Evolutionary conservation across 2,329 filamentous ascomycete species (phyloP).

Genomic region (Nemania sp.): DNA sequence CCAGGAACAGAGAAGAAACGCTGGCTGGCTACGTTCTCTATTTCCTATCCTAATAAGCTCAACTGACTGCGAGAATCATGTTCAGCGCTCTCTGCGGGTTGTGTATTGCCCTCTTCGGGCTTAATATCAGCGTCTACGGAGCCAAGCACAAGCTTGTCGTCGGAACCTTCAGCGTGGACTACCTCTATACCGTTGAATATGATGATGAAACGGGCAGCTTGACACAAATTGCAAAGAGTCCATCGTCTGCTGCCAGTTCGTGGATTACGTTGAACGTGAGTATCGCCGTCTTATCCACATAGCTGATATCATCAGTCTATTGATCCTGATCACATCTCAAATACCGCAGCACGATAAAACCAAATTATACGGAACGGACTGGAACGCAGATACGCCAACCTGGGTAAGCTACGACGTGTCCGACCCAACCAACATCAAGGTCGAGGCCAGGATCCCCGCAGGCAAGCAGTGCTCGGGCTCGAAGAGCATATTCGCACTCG

Average conservation of each 20-base stretch:
- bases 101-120: not conserved
- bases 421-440: constrained; percentile 29
- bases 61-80: too few relatives aligned
- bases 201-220: constrained; percentile 35
- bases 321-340: not conserved
- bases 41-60: too few relatives aligned
- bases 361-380: constrained; percentile 38
- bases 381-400: constrained; percentile 26
- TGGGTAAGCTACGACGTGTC: constrained; percentile 36
- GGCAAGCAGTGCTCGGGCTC: constrained; percentile 27
- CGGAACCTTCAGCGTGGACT: constrained; percentile 36
- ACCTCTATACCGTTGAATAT: constrained; percentile 39
- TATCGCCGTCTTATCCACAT: not conserved
- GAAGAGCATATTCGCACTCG: constrained; percentile 34
- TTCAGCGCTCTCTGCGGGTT: not conserved
- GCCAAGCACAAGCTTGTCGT: constrained; percentile 30
- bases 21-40: too few relatives aligned
- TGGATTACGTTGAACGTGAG: constrained; percentile 40
- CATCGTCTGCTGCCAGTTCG: constrained; percentile 30
- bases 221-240: constrained; percentile 28
- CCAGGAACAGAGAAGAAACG: too few relatives aligned
- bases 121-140: not conserved
- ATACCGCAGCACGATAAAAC: constrained; percentile 37
- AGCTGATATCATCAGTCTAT: not conserved
- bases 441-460: constrained; percentile 24